Evolutionary conservation across 2,329 filamentous ascomycete genomes (phyloP), one percentile per base, ranked within the genome.

Genomic region (Didymella sp.): DNA sequence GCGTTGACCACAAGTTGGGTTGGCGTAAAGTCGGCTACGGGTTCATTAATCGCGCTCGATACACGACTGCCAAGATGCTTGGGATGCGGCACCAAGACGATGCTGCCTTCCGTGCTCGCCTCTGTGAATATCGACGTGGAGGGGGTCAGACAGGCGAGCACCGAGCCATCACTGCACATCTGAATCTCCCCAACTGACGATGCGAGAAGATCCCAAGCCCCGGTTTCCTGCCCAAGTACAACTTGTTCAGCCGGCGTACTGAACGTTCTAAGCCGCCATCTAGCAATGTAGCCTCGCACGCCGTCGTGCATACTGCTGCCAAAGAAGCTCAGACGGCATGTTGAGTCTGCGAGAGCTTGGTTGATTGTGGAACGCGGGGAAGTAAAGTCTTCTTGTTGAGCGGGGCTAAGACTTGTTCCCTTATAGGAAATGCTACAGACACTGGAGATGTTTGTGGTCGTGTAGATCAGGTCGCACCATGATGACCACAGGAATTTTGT

Each of bases 381-480:
- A 15, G 24, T 31, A 17, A 52, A 31, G 6, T 40, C 41, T 24
- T 40, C 4, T 7, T 35, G 28, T 51, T 71, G 67, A 0, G 40
- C 6, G 0, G 38, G 2, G 3, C 51, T 60, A 4, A 74, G 62
- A 15, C 64, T 55, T 9, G 56, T 59, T 11, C 71, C 71, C 2
- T 24, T 41, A 46, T 74, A 73, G 7, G 27, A n/a, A 7, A 67
- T 37, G 5, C 37, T 43, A 41, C 47, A 55, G 5, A 6, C n/a
- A 9, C 31, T 37, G 19, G 30, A 25, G 11, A 19, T 4, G 25
- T 54, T 27, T 30, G 15, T 13, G 13, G 55, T 33, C 0, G 54
- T 55, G 13, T 69, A 51, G 11, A 67, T 43, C 6, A 54, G 46
- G 51, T 75, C 73, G 50, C 72, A 74, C 73, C 73, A 75, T 21